A percentile compares a stretch with the other conserved stretches of the same genome.
phyloP scores from a whole-genome alignment of 164 flowering plant species.

The Umbilicus rupestris region DNA sequence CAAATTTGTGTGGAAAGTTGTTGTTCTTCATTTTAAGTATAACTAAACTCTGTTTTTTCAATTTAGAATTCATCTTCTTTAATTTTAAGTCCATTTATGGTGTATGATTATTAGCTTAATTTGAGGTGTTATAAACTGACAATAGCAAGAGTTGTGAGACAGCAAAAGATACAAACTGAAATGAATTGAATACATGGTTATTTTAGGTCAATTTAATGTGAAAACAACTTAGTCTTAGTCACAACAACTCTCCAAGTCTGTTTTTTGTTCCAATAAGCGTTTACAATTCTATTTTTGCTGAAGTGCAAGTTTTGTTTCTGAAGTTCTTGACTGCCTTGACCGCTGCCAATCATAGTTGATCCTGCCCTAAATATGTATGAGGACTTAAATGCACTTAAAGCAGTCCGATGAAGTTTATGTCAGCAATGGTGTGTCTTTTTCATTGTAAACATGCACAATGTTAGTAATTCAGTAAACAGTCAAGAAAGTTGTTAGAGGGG shows the following conservation, averaged over 20 bases:
- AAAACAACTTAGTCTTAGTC: too few relatives aligned
- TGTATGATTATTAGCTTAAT: not conserved
- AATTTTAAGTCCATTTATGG: not conserved
- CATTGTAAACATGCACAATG: not conserved
- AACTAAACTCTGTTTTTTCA: not conserved
- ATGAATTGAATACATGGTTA: not conserved
- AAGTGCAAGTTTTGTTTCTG: too few relatives aligned
- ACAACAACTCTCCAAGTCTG: too few relatives aligned
- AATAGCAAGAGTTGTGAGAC: not conserved
- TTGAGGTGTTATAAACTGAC: not conserved
- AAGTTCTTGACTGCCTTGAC: too few relatives aligned
- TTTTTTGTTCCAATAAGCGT: too few relatives aligned
- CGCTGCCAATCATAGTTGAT: too few relatives aligned
- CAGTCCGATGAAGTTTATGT: not conserved
- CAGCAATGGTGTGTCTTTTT: too few relatives aligned
- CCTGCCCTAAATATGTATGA: too few relatives aligned
- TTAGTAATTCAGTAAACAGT: not conserved
- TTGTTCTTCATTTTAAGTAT: too few relatives aligned
- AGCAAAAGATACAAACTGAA: not conserved
- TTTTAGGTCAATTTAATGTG: too few relatives aligned
- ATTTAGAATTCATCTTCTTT: not conserved
- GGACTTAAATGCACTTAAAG: not conserved
- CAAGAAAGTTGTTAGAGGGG: not conserved
- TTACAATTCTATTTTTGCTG: too few relatives aligned
- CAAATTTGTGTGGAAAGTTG: too few relatives aligned